Percentiles rank a stretch among this genome's conserved stretches.
Evolutionary conservation across 2,329 filamentous ascomycete genomes (phyloP).

Genomic region (Colletotrichum sp.): DNA sequence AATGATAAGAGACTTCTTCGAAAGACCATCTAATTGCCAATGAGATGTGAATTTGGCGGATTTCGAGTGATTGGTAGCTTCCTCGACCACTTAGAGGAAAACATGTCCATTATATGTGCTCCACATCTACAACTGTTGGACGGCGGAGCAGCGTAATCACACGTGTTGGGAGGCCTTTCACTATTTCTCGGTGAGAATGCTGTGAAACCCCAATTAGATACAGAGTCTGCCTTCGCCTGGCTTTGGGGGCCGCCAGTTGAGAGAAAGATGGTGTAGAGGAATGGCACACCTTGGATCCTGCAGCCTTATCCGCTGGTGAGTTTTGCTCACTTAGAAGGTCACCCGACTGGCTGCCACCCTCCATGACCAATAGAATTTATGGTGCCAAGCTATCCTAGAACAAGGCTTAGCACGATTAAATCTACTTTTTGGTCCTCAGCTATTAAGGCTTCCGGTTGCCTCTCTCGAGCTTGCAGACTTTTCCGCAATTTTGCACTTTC

Average conservation of each 20-base stretch:
- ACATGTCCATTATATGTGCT: background rate
- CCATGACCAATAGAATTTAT: fast-evolving
- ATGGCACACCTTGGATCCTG: background rate
- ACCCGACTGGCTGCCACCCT: background rate
- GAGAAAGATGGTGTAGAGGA: background rate
- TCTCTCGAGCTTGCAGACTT: background rate
- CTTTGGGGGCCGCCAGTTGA: background rate
- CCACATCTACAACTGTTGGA: background rate
- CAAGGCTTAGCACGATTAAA: background rate
- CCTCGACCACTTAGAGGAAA: background rate
- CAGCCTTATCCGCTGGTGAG: background rate
- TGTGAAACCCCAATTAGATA: background rate
- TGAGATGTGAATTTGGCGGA: background rate
- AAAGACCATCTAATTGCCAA: background rate
- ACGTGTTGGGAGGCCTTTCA: background rate
- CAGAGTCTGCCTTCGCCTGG: background rate
- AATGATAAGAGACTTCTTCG: fast-evolving
- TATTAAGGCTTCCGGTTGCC: background rate
- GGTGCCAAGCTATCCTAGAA: background rate
- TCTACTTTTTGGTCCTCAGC: background rate
- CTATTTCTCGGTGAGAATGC: background rate
- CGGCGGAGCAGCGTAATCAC: background rate
- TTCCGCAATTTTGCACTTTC: background rate
- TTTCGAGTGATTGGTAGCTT: background rate
- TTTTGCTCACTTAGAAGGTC: background rate